phyloP scores from a whole-genome alignment of 1,284 basidiomycete species.

The Cryptococcus sp. region DNA sequence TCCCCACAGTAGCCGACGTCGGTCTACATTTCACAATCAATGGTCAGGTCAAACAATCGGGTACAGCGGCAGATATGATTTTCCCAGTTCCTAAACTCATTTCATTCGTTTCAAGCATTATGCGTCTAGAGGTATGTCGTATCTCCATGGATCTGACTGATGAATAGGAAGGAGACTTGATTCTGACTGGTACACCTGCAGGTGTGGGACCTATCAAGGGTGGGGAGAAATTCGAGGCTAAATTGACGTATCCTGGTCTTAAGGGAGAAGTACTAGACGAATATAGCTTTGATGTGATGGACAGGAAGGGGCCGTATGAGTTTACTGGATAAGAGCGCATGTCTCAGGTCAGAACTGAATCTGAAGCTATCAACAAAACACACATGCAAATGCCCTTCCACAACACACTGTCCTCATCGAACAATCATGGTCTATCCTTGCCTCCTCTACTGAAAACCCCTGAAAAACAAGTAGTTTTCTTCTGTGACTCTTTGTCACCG shows the following conservation, averaged over 20 bases:
- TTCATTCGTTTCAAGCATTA: conserved; percentile 87
- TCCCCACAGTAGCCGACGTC: conserved; percentile 71
- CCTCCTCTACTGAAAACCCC: no score
- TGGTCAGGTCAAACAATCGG: conserved; percentile 74
- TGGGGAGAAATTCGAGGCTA: conserved; percentile 76
- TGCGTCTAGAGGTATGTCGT: conserved; percentile 76
- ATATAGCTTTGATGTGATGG: conserved; percentile 62
- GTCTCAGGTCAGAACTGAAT: no score
- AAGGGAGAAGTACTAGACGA: conserved; percentile 57
- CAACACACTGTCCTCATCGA: no score
- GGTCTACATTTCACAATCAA: conserved; percentile 63
- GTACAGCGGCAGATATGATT: conserved; percentile 85
- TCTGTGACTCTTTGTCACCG: no score
- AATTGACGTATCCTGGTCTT: conserved; percentile 57
- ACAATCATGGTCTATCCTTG: no score
- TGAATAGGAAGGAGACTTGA: conserved; percentile 73
- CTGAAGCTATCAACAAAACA: no score
- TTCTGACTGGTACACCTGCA: conserved; percentile 80
- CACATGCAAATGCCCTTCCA: no score
- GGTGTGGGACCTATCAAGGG: conserved; percentile 76
- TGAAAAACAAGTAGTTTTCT: no score
- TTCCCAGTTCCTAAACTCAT: conserved; percentile 87
- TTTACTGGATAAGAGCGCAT: conserved; percentile 50
- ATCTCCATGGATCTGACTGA: neutral
- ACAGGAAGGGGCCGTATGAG: conserved; percentile 66